Conservation (phyloP, 768 basidiomycete genomes). For the Kondoa malvinella region DNA sequence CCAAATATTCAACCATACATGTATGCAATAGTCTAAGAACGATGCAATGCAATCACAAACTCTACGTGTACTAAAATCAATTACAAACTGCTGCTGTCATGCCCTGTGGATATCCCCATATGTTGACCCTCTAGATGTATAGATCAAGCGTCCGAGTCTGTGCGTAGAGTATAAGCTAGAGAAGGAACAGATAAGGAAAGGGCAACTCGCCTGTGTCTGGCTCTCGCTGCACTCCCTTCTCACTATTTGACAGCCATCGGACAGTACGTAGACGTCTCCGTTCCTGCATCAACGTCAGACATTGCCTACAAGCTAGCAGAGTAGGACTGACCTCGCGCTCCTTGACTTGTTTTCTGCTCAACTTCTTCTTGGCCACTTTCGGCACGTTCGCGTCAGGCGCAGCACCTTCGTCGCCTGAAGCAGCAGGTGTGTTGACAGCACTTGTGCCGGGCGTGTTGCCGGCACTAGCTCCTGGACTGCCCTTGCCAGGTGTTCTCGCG, state of each 20-base stretch:
- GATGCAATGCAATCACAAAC: no score
- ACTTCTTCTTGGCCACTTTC: constrained; percentile 63
- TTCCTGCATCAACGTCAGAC: no score
- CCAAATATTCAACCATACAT: no score
- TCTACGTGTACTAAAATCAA: no score
- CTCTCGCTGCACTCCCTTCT: background rate
- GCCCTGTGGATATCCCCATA: no score
- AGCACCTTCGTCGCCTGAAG: constrained; percentile 26
- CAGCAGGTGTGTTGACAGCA: constrained; percentile 27
- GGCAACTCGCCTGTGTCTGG: background rate
- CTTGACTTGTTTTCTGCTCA: constrained; percentile 75
- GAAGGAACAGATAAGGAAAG: background rate
- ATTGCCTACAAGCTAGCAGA: no score
- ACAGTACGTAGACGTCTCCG: constrained; percentile 42
- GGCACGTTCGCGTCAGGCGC: constrained; percentile 34
- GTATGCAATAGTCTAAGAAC: no score
- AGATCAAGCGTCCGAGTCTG: background rate
- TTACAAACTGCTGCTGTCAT: no score
- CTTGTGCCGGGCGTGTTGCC: constrained; percentile 25
- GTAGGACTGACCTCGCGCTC: no score
- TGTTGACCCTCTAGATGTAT: no score
- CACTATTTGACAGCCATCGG: background rate
- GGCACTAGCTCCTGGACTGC: constrained; percentile 29
- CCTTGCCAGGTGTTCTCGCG: constrained; percentile 44
- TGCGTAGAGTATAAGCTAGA: background rate